A percentile compares a stretch with the other conserved stretches of the same genome.
Conservation (phyloP, 1,284 basidiomycete species). For the Ganoderma lucidum region DNA sequence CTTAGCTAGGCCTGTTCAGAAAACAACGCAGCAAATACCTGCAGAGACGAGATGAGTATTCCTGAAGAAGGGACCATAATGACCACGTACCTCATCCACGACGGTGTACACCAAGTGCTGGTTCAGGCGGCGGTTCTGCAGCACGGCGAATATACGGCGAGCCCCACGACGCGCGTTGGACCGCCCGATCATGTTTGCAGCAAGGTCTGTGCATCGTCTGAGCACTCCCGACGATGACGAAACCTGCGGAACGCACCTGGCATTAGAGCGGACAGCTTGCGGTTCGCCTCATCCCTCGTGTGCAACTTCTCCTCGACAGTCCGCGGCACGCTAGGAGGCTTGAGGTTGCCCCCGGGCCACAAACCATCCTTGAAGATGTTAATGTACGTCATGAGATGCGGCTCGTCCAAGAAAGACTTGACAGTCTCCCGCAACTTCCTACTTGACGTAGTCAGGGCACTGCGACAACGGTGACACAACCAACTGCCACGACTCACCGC, state of each 20-base stretch:
- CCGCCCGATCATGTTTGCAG: conserved; percentile 95
- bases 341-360: conserved; percentile 86
- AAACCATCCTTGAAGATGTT: conserved; percentile 73
- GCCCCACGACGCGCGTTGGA: conserved; percentile 94
- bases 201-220: conserved; percentile 69
- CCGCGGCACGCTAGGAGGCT: conserved; percentile 66
- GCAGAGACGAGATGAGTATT: neutral
- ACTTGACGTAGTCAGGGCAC: neutral
- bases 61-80: neutral
- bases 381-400: conserved; percentile 74
- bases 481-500: conserved; percentile 57
- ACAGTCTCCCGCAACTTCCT: conserved; percentile 90
- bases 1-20: conserved; percentile 26
- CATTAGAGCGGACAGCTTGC: conserved; percentile 88
- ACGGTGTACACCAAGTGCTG: conserved; percentile 91
- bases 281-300: conserved; percentile 86
- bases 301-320: conserved; percentile 81
- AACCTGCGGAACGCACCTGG: conserved; percentile 66
- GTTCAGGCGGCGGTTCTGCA: conserved; percentile 93
- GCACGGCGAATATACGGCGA: conserved; percentile 87
- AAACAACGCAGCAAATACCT: conserved; percentile 41
- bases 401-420: conserved; percentile 68
- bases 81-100: conserved; percentile 77
- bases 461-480: neutral
- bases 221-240: neutral